phyloP scores from a whole-genome alignment of 1,139 yeast species.

The Schwanniomyces etchellsii region DNA sequence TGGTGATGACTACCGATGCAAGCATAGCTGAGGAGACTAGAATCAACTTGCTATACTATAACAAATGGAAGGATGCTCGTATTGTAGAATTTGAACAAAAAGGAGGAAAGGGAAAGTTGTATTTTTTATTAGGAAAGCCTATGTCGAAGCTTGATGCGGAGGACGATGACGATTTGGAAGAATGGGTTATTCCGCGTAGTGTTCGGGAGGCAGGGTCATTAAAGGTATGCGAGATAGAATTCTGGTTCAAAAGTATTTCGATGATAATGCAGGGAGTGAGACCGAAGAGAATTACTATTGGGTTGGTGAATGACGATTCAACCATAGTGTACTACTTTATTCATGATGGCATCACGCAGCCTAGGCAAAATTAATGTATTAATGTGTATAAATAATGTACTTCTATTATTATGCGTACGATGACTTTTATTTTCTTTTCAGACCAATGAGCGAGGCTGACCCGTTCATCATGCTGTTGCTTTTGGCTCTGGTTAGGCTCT shows the following conservation, averaged over 20 bases:
- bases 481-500: too few relatives aligned
- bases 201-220: constrained; percentile 12
- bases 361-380: constrained; percentile 41
- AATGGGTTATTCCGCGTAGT: constrained; percentile 32
- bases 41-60: constrained; percentile 48
- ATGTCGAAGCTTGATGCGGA: constrained; percentile 20
- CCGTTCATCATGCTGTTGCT: neutral
- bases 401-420: too few relatives aligned
- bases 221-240: constrained; percentile 18
- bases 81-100: constrained; percentile 10
- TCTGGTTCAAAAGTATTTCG: constrained; percentile 25
- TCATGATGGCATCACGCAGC: constrained; percentile 57
- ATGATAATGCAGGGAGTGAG: constrained; percentile 8
- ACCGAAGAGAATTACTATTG: constrained; percentile 45
- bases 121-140: constrained; percentile 25
- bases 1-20: too few relatives aligned
- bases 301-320: constrained; percentile 56
- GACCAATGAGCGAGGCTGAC: too few relatives aligned
- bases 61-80: constrained; percentile 44
- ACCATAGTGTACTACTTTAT: constrained; percentile 64
- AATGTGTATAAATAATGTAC: neutral
- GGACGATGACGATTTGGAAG: constrained; percentile 17
- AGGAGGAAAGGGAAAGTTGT: neutral
- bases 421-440: too few relatives aligned
- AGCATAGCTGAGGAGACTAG: constrained; percentile 21